Conservation (phyloP, 1,284 basidiomycete genomes). For the Microbotryum lychnidis-dioicae region DNA sequence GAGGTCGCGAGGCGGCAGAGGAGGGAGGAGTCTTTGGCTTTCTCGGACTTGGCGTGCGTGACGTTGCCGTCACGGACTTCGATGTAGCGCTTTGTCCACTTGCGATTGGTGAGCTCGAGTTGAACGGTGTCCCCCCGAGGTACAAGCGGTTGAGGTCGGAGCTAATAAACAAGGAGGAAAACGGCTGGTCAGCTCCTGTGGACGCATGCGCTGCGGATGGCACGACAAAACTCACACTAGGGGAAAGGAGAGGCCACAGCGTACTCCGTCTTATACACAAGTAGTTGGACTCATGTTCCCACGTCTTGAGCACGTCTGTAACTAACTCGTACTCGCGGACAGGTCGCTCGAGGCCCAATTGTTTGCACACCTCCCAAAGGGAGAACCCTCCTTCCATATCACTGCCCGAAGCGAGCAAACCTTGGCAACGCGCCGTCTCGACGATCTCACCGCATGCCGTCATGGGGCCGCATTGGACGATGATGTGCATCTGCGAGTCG, state of each 20-base stretch:
- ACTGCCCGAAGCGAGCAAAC: slow-evolving; percentile 5
- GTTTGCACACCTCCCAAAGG: slow-evolving; percentile 22
- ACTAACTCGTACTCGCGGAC: slow-evolving; percentile 71
- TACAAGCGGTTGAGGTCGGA: slow-evolving; percentile 13
- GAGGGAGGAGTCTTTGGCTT: slow-evolving; percentile 68
- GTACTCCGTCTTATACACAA: slow-evolving; percentile 66
- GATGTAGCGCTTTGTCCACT: slow-evolving; percentile 84
- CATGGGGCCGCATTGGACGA: slow-evolving; percentile 2
- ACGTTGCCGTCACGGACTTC: slow-evolving; percentile 72
- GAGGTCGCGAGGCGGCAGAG: slow-evolving; percentile 75
- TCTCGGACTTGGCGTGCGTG: slow-evolving; percentile 77
- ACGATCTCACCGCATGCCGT: slow-evolving; percentile 19
- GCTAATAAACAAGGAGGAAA: neutral
- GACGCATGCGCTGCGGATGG: slow-evolving; percentile 15
- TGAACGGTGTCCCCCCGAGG: slow-evolving; percentile 42
- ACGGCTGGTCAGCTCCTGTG: neutral
- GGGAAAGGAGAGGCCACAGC: slow-evolving; percentile 52
- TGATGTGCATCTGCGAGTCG: neutral
- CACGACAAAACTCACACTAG: slow-evolving; percentile 47
- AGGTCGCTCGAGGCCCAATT: slow-evolving; percentile 52
- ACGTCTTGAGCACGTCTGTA: slow-evolving; percentile 62
- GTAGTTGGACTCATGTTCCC: slow-evolving; percentile 69
- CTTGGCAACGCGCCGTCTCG: slow-evolving; percentile 7
- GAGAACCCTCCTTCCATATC: slow-evolving; percentile 23
- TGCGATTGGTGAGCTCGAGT: slow-evolving; percentile 76